phyloP scores from a whole-genome alignment of 345 rosid species.

The Euphorbia tirucalli region DNA sequence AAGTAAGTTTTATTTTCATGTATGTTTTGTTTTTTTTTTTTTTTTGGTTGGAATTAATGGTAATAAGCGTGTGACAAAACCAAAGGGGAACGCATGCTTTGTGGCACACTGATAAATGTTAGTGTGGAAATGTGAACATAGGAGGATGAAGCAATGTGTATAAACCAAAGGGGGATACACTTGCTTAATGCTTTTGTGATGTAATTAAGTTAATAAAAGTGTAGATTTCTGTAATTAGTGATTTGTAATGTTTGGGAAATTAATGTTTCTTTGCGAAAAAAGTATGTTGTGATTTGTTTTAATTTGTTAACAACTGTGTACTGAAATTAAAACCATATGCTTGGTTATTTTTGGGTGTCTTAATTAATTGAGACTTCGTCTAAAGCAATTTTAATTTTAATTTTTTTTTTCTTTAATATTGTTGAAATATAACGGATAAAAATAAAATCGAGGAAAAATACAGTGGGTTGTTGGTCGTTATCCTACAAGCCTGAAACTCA shows the following conservation, averaged over 20 bases:
- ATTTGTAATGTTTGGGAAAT: slow-evolving; percentile 12
- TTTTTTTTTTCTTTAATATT: no score
- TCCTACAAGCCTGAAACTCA: neutral
- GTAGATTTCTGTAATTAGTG: slow-evolving; percentile 11
- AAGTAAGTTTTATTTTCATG: neutral
- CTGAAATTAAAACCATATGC: no score
- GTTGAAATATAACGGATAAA: neutral
- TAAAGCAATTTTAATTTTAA: no score
- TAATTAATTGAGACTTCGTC: no score
- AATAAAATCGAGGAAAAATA: no score
- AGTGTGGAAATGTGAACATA: neutral
- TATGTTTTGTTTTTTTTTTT: neutral
- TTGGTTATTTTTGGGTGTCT: no score
- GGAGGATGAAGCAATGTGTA: slow-evolving; percentile 18
- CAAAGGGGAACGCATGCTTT: slow-evolving; percentile 35
- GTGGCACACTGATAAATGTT: slow-evolving; percentile 4
- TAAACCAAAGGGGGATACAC: slow-evolving; percentile 36
- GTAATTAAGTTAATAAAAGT: neutral
- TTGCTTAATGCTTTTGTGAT: slow-evolving; percentile 13
- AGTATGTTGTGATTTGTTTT: no score
- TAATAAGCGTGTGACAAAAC: slow-evolving; percentile 34
- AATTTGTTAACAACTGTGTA: no score
- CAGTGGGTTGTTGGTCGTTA: neutral
- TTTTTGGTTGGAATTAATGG: neutral
- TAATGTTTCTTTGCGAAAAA: no score